These are phyloP conservation scores for Orbilia brochopaga DNA, from an alignment of 2,329 filamentous ascomycete genomes.

Conservation along the genomic window DNA sequence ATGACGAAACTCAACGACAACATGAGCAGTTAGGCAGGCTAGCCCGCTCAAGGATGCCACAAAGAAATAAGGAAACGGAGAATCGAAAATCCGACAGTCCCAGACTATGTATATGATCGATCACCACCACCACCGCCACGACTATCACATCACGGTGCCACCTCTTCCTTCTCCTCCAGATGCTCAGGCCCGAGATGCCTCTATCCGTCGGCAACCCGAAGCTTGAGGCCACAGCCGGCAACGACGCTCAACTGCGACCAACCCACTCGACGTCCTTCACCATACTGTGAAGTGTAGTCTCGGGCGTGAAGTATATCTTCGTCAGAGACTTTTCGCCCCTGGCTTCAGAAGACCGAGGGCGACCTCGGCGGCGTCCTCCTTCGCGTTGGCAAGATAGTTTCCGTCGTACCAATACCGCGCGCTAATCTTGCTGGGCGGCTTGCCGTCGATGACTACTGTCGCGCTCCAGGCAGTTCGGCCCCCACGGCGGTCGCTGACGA, in stretches of 20 bases:
- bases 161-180: neutral
- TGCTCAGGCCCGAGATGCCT: no score
- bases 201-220: no score
- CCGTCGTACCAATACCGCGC: slow-evolving; percentile 93
- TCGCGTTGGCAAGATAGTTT: slow-evolving; percentile 82
- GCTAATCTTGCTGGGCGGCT: no score
- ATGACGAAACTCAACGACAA: neutral
- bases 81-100: slow-evolving; percentile 1
- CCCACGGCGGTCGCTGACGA: slow-evolving; percentile 47
- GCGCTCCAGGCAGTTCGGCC: slow-evolving; percentile 47
- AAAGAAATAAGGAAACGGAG: neutral
- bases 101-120: slow-evolving; percentile 6
- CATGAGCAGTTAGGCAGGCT: neutral
- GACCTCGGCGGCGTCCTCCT: slow-evolving; percentile 87
- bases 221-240: no score
- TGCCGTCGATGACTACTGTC: slow-evolving; percentile 72
- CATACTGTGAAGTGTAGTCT: neutral
- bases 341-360: slow-evolving; percentile 63
- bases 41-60: neutral
- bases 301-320: neutral
- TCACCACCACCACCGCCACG: no score
- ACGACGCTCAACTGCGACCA: no score
- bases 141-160: neutral
- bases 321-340: slow-evolving; percentile 2
- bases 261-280: neutral